Conservation (phyloP, 192 early-diverging fungal genomes). For the Rhizophagus prolifer region DNA sequence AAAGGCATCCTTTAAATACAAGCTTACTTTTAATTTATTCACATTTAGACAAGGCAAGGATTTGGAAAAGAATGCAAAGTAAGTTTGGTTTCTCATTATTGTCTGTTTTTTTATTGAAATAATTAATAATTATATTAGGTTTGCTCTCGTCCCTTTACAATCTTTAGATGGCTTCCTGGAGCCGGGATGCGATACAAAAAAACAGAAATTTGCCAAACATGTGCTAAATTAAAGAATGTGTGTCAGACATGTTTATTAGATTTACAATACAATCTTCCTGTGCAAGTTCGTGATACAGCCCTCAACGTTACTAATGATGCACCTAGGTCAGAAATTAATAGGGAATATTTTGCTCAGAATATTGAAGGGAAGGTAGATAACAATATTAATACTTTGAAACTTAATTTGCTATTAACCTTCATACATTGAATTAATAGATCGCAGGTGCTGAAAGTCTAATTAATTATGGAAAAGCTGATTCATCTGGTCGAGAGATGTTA, state of each 20-base stretch:
- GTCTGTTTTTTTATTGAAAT: not conserved
- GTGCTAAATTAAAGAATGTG: conserved; percentile 97
- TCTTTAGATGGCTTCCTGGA: conserved; percentile 96
- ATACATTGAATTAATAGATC: conserved; percentile 1
- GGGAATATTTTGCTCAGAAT: conserved; percentile 83
- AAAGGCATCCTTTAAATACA: not conserved
- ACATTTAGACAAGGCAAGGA: conserved; percentile 60
- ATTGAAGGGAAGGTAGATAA: conserved; percentile 60
- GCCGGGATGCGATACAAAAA: conserved; percentile 95
- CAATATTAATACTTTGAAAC: not conserved
- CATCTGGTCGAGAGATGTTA: conserved; percentile 73
- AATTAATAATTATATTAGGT: conserved; percentile 43
- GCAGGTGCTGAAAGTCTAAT: conserved; percentile 51
- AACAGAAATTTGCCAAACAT: conserved; percentile 97
- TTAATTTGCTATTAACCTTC: not conserved
- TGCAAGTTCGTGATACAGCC: conserved; percentile 90
- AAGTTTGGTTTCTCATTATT: not conserved
- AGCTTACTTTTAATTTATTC: not conserved
- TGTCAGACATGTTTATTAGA: conserved; percentile 98
- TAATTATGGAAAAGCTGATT: conserved; percentile 67
- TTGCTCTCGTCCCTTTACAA: conserved; percentile 89
- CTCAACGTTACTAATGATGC: conserved; percentile 73
- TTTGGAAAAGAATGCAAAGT: conserved; percentile 79
- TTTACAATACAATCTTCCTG: conserved; percentile 90
- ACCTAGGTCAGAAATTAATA: conserved; percentile 84